These are phyloP conservation scores for Candida namnaoensis DNA, from an alignment of 805 yeast species.

Conservation along the genomic window DNA sequence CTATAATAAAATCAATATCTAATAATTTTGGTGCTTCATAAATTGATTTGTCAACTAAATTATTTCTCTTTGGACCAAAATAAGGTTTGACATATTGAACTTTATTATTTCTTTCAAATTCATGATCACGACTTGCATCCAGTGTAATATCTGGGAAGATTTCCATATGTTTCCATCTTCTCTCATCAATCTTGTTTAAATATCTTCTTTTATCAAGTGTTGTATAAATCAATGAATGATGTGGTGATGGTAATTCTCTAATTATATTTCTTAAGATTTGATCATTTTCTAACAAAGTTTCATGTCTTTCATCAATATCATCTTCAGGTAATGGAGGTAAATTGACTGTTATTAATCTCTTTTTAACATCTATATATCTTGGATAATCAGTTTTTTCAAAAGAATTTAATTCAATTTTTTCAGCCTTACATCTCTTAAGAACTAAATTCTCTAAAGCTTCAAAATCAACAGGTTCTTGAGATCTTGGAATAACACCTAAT, in stretches of 20 bases:
- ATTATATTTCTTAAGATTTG: slow-evolving; percentile 39
- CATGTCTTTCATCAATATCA: slow-evolving; percentile 18
- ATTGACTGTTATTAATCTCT: slow-evolving; percentile 53
- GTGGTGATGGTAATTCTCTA: slow-evolving; percentile 71
- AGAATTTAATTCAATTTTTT: slow-evolving; percentile 29
- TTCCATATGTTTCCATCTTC: slow-evolving; percentile 23
- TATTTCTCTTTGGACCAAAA: slow-evolving; percentile 23
- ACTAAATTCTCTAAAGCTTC: slow-evolving; percentile 32
- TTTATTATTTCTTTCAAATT: slow-evolving; percentile 46
- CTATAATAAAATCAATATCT: slow-evolving; percentile 36
- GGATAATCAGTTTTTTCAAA: slow-evolving; percentile 38
- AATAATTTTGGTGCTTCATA: slow-evolving; percentile 26
- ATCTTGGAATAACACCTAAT: slow-evolving; percentile 47
- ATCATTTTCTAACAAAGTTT: slow-evolving; percentile 30
- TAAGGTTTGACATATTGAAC: slow-evolving; percentile 18
- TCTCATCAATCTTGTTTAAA: slow-evolving; percentile 17
- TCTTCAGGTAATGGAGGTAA: slow-evolving; percentile 39
- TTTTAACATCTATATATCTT: slow-evolving; percentile 52
- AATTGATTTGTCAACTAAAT: slow-evolving; percentile 20
- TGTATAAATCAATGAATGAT: slow-evolving; percentile 51
- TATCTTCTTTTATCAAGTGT: slow-evolving; percentile 22
- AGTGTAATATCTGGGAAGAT: slow-evolving; percentile 50
- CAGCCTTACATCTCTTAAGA: slow-evolving; percentile 43
- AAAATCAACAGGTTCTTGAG: slow-evolving; percentile 29
- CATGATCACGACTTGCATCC: slow-evolving; percentile 39